These are phyloP conservation scores for Calycina marina DNA, from an alignment of 2,329 filamentous ascomycete genomes.

Conservation along the genomic window DNA sequence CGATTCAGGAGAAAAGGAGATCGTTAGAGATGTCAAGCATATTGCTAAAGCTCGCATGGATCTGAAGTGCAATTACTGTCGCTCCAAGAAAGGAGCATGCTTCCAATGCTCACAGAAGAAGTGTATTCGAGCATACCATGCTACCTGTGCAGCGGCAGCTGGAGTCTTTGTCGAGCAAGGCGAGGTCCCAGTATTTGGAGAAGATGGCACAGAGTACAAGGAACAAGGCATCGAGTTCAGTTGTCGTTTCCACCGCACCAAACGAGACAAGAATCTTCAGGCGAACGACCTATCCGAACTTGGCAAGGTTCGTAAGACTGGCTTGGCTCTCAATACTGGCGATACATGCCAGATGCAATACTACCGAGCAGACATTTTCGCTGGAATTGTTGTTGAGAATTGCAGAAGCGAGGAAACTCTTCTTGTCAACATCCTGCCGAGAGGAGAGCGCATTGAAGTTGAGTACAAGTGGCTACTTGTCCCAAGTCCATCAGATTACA, in stretches of 20 bases:
- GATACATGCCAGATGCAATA: conserved; percentile 82
- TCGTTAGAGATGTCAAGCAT: conserved; percentile 62
- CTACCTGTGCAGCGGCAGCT: conserved; percentile 82
- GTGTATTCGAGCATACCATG: conserved; percentile 84
- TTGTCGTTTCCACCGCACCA: conserved; percentile 85
- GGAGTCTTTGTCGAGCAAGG: conserved; percentile 86
- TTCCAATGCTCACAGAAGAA: conserved; percentile 96
- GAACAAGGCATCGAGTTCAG: conserved; percentile 85
- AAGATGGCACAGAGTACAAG: conserved; percentile 85
- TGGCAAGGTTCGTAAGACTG: conserved; percentile 51
- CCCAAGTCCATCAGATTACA: conserved; percentile 55
- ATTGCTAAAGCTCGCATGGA: conserved; percentile 80
- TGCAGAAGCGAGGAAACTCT: conserved; percentile 58
- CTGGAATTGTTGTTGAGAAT: conserved; percentile 77
- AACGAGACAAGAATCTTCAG: conserved; percentile 64
- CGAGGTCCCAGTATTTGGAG: conserved; percentile 71
- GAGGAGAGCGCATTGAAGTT: conserved; percentile 63
- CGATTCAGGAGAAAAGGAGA: conserved; percentile 53
- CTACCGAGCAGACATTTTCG: conserved; percentile 75
- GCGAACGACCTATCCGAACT: conserved; percentile 56
- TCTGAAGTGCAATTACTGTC: conserved; percentile 88
- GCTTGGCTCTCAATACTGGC: conserved; percentile 51
- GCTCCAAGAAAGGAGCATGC: conserved; percentile 86
- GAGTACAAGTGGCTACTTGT: conserved; percentile 75
- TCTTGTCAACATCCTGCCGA: conserved; percentile 70